Percentiles rank a stretch among this genome's conserved stretches.
These are phyloP conservation scores for Fonsecaea multimorphosa DNA, from an alignment of 2,329 filamentous ascomycete genomes.

Conservation along the genomic window DNA sequence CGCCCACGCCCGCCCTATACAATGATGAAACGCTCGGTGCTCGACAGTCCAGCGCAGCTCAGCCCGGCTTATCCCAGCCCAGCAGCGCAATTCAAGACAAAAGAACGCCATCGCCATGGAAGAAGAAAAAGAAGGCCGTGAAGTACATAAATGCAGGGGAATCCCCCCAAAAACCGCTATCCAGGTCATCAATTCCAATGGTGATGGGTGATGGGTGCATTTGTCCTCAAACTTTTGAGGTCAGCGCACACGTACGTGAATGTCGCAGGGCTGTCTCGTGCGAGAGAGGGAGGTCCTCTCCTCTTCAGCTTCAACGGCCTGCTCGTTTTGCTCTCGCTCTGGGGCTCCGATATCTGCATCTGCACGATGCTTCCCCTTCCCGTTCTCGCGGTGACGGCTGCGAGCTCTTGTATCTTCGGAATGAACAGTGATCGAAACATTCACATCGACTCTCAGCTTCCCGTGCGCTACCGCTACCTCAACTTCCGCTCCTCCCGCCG, in stretches of 20 bases:
- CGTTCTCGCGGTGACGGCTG: background rate
- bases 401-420: background rate
- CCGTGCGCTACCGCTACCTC: background rate
- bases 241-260: constrained; percentile 10
- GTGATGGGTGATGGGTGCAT: too few relatives aligned
- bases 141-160: background rate
- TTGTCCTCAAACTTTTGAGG: background rate
- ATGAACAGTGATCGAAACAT: constrained; percentile 12
- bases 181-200: background rate
- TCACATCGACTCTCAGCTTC: constrained; percentile 14
- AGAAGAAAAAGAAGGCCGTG: background rate
- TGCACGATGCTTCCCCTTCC: background rate
- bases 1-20: too few relatives aligned
- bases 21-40: too few relatives aligned
- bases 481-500: background rate
- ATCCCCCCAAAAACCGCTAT: too few relatives aligned
- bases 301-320: background rate
- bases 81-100: background rate
- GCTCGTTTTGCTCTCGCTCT: background rate
- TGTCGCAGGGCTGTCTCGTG: constrained; percentile 9
- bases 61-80: too few relatives aligned
- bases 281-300: background rate
- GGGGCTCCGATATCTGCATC: background rate
- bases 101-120: background rate
- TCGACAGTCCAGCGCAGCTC: too few relatives aligned